Evolutionary conservation across 495 filamentous ascomycete genomes (phyloP).

Genomic region (Gamarada debralockiae): DNA sequence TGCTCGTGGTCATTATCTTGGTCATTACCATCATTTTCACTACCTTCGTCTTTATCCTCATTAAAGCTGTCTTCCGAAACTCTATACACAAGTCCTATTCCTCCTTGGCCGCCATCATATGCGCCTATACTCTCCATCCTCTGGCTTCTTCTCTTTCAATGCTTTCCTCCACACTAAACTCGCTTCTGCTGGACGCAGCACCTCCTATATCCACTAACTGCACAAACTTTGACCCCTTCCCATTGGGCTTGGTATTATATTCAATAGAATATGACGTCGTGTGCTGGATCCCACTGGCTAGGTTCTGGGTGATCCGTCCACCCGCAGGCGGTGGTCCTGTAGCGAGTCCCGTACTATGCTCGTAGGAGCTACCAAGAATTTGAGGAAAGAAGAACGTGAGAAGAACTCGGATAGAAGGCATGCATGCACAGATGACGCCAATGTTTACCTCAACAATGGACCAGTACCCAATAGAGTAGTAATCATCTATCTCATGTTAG

Average conservation of each 20-base stretch:
- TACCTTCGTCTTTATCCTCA: no score
- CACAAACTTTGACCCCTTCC: neutral
- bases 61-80: no score
- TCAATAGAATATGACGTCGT: constrained; percentile 4
- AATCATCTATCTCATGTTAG: constrained; percentile 5
- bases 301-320: neutral
- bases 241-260: neutral
- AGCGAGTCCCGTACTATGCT: neutral
- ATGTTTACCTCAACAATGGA: constrained; percentile 86
- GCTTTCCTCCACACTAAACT: neutral
- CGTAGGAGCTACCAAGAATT: neutral
- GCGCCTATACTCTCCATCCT: neutral
- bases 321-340: neutral
- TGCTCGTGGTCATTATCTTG: no score
- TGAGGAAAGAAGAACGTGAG: neutral
- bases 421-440: constrained; percentile 79
- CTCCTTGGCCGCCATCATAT: no score
- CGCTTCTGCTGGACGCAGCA: constrained; percentile 1
- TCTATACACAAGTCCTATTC: no score
- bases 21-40: no score
- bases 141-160: neutral
- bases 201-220: constrained; percentile 1
- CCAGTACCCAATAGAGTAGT: constrained; percentile 42
- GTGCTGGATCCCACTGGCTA: constrained; percentile 1
- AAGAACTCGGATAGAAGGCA: constrained; percentile 41